These are phyloP conservation scores for Aspergillus sp. DNA, from an alignment of 2,329 filamentous ascomycete species.

Conservation along the genomic window DNA sequence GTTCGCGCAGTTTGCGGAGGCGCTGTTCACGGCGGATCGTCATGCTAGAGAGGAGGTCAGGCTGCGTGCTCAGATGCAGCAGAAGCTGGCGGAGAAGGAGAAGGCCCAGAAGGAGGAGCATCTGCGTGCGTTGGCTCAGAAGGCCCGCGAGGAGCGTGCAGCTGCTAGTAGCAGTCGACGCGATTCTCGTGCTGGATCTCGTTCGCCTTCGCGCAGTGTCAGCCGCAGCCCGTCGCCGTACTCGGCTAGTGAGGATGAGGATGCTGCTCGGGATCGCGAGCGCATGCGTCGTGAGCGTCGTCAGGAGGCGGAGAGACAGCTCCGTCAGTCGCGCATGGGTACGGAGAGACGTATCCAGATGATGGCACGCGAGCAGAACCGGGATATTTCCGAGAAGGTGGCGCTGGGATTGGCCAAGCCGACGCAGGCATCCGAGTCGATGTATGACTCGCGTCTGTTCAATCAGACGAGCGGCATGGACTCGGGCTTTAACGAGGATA, in stretches of 20 bases:
- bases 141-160: constrained; percentile 79
- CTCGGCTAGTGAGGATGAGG: constrained; percentile 62
- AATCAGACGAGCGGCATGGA: constrained; percentile 92
- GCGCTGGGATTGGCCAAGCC: constrained; percentile 93
- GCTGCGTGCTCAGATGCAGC: constrained; percentile 90
- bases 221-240: constrained; percentile 48
- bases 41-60: constrained; percentile 95
- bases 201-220: constrained; percentile 49
- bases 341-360: constrained; percentile 87
- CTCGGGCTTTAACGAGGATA: constrained; percentile 94
- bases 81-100: constrained; percentile 93
- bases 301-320: constrained; percentile 81
- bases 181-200: constrained; percentile 42
- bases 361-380: constrained; percentile 91
- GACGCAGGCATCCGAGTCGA: constrained; percentile 84
- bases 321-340: constrained; percentile 94
- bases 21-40: constrained; percentile 88
- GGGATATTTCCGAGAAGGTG: constrained; percentile 96
- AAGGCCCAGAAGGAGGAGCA: constrained; percentile 93
- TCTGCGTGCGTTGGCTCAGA: constrained; percentile 81
- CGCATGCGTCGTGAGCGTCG: constrained; percentile 74
- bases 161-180: constrained; percentile 41
- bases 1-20: constrained; percentile 94
- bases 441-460: constrained; percentile 96
- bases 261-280: constrained; percentile 74